Conservation (phyloP, 2,329 filamentous ascomycete species). For the Ophiostoma sp. region DNA sequence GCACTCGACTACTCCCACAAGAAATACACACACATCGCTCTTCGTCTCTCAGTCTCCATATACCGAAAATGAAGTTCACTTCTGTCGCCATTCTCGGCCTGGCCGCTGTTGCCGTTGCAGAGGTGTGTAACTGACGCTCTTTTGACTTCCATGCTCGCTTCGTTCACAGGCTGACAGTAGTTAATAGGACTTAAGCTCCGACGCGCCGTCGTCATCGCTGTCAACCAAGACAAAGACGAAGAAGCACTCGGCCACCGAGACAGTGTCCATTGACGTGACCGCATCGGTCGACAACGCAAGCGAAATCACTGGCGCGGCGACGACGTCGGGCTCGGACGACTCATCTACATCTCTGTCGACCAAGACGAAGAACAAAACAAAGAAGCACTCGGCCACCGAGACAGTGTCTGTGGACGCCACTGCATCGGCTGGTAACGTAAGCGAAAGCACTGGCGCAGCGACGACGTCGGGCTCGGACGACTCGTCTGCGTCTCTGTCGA, state of each 20-base stretch:
- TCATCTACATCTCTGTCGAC: neutral
- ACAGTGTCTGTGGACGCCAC: conserved; percentile 7
- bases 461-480: neutral
- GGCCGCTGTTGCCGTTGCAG: conserved; percentile 23
- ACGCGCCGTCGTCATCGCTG: neutral
- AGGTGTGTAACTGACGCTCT: conserved; percentile 16
- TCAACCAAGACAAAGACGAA: conserved; percentile 13
- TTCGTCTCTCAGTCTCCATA: neutral
- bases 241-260: neutral
- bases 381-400: neutral
- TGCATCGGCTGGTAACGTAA: neutral
- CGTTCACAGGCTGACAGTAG: neutral
- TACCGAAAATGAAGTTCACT: conserved; percentile 22
- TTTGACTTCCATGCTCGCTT: neutral
- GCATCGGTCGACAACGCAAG: neutral
- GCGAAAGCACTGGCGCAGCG: neutral
- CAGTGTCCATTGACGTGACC: neutral
- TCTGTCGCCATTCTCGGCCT: conserved; percentile 22
- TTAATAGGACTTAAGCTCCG: conserved; percentile 13
- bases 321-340: neutral
- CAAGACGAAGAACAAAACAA: conserved; percentile 12
- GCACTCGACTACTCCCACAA: no score
- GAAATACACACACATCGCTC: neutral
- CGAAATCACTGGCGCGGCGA: neutral
- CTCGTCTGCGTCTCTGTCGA: conserved; percentile 7